These are phyloP conservation scores for Solanum hybrid DNA, from an alignment of 305 asterid genomes.

Conservation along the genomic window DNA sequence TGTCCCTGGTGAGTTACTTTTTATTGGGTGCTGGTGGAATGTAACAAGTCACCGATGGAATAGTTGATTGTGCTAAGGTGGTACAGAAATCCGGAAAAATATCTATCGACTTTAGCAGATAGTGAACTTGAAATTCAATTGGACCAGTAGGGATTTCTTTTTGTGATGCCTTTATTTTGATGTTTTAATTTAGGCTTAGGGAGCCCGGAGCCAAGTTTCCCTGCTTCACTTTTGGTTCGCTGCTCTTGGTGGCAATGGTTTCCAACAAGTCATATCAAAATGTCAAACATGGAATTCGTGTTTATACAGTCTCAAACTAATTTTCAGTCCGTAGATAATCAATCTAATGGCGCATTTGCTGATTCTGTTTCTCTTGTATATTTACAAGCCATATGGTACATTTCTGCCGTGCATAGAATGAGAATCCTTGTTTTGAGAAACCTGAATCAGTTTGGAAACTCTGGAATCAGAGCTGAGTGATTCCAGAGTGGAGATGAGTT, in stretches of 20 bases:
- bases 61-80: not conserved
- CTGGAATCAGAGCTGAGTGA: not conserved
- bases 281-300: slow-evolving; percentile 17
- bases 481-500: not conserved
- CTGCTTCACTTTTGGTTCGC: slow-evolving; percentile 23
- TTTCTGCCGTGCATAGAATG: slow-evolving; percentile 8
- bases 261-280: slow-evolving; percentile 13
- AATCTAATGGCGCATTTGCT: not conserved
- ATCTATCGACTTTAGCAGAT: not conserved
- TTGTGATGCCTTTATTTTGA: not conserved
- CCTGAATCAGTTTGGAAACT: slow-evolving; percentile 9
- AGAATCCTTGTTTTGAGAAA: slow-evolving; percentile 20
- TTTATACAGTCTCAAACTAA: slow-evolving; percentile 10
- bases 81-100: not conserved
- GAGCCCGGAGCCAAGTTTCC: not conserved
- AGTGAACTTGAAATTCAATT: not conserved
- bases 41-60: not conserved
- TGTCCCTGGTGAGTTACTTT: not conserved
- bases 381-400: slow-evolving; percentile 12
- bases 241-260: slow-evolving; percentile 12
- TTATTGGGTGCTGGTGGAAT: not conserved
- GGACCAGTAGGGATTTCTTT: not conserved
- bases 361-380: not conserved
- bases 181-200: not conserved
- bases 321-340: slow-evolving; percentile 8